Base-by-base conservation (phyloP, 192 early-diverging fungal species). In the Neocallimastix lanati region DNA sequence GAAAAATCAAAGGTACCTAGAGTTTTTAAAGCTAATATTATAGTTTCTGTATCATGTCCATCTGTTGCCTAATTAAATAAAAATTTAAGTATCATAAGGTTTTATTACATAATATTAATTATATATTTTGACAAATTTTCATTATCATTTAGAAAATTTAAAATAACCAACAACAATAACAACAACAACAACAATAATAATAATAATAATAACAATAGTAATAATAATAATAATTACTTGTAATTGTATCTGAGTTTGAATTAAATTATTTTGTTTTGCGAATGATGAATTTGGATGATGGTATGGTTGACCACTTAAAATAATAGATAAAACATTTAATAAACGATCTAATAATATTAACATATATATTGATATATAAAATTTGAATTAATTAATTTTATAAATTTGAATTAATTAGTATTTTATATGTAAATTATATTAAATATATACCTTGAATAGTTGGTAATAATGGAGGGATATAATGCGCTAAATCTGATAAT, bases 371-470 rank as follows among this genome's bases (percentile, higher is more conserved):
- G n/a, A n/a, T n/a, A n/a, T n/a, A n/a, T n/a, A n/a, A n/a, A n/a
- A n/a, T n/a, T n/a, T n/a, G n/a, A n/a, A n/a, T n/a, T n/a, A n/a
- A n/a, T n/a, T n/a, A n/a, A n/a, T n/a, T n/a, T n/a, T n/a, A n/a
- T n/a, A n/a, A n/a, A n/a, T n/a, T n/a, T n/a, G n/a, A n/a, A n/a
- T n/a, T n/a, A n/a, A n/a, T n/a, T n/a, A n/a, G n/a, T n/a, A n/a
- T n/a, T n/a, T n/a, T n/a, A n/a, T n/a, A n/a, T n/a, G n/a, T n/a
- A n/a, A n/a, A n/a, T n/a, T n/a, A n/a, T n/a, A n/a, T n/a, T n/a
- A n/a, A n/a, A n/a, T n/a, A n/a, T n/a, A n/a, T n/a, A 93, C 92
- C 93, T 90, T 97, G 96, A 79, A 98, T 94, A 15, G 90, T 91
- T 14, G 89, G 86, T 29, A 94, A 82, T 77, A 99, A 84, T 30